Evolutionary conservation across 495 filamentous ascomycete genomes (phyloP).

Genomic region (Glarea lozoyensis): DNA sequence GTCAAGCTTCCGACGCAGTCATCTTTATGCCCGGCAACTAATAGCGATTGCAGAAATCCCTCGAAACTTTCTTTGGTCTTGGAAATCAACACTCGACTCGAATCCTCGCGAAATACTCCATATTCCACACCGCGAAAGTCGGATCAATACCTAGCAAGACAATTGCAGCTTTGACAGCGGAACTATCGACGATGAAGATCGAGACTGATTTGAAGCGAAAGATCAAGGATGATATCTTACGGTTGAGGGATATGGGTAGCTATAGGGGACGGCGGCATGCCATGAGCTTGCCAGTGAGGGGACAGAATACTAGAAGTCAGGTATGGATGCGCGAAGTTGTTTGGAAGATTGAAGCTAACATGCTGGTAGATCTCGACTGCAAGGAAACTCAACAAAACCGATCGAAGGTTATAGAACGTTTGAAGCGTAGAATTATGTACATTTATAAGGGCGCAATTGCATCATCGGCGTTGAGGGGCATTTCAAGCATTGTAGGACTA

Average conservation of each 20-base stretch:
- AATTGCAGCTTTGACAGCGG: conserved; percentile 68
- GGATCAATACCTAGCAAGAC: conserved; percentile 61
- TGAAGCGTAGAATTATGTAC: not conserved
- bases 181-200: conserved; percentile 84
- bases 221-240: conserved; percentile 72
- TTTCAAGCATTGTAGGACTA: conserved; percentile 1
- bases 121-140: conserved; percentile 72
- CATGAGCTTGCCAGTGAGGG: conserved; percentile 76
- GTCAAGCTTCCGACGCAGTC: conserved; percentile 17
- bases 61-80: conserved; percentile 85
- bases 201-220: conserved; percentile 79
- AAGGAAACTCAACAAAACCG: conserved; percentile 58
- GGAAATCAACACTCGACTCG: conserved; percentile 60
- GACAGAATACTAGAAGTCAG: conserved; percentile 79
- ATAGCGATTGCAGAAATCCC: conserved; percentile 52
- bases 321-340: conserved; percentile 29
- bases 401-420: conserved; percentile 5
- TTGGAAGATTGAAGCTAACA: conserved; percentile 3
- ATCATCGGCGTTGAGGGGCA: conserved; percentile 7
- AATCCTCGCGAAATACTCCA: conserved; percentile 77
- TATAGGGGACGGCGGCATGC: conserved; percentile 89
- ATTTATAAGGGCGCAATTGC: conserved; percentile 4
- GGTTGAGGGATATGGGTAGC: conserved; percentile 83
- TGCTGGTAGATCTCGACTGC: conserved; percentile 69
- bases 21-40: not conserved